These are phyloP conservation scores for Corylus heterophylla DNA, from an alignment of 306 rosid genomes.

Conservation along the genomic window DNA sequence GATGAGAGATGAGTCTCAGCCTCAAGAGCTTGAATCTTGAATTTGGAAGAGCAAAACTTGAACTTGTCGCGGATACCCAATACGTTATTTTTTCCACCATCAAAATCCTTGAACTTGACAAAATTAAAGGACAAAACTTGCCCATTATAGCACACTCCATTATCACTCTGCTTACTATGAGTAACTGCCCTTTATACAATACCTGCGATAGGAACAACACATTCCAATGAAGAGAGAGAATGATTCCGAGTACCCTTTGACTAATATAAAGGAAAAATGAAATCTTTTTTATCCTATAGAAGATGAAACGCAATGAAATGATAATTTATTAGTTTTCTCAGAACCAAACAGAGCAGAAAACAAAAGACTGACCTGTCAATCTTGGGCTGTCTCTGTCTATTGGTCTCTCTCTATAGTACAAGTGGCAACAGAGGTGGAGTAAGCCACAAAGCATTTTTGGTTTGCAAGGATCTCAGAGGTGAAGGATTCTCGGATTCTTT, in stretches of 20 bases:
- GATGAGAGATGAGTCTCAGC: slow-evolving; percentile 1
- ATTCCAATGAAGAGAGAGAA: background rate
- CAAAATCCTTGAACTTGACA: background rate
- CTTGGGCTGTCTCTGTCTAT: background rate
- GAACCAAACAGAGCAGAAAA: background rate
- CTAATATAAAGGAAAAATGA: background rate
- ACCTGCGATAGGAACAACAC: background rate
- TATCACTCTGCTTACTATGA: background rate
- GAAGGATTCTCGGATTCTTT: background rate
- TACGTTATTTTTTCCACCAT: background rate
- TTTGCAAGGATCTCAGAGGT: background rate
- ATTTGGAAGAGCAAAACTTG: slow-evolving; percentile 5
- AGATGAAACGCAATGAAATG: background rate
- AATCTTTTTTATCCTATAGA: background rate
- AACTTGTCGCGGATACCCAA: background rate
- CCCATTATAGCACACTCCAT: slow-evolving; percentile 20
- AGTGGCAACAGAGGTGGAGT: too few relatives aligned
- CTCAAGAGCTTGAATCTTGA: slow-evolving; percentile 8
- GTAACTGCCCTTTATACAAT: background rate
- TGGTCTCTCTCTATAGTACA: too few relatives aligned
- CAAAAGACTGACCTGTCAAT: background rate
- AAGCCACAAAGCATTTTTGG: background rate
- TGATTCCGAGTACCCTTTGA: background rate
- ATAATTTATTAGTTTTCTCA: background rate
- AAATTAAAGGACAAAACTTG: background rate